Evolutionary conservation across 148 eudicot species (phyloP).

Genomic region (Talinum fruticosum): DNA sequence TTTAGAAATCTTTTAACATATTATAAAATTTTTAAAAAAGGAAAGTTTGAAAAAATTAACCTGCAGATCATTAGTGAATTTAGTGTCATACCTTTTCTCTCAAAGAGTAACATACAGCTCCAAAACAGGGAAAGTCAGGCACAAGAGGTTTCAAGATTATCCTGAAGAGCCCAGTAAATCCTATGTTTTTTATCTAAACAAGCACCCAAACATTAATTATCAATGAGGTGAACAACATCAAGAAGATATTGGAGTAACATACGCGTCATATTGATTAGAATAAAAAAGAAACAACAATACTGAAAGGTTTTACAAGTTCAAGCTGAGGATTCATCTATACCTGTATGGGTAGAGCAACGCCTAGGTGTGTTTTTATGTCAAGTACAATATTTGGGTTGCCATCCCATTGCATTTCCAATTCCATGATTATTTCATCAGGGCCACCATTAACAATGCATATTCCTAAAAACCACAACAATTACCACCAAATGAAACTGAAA

Average conservation of each 20-base stretch:
- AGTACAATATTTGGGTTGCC: slow-evolving; percentile 74
- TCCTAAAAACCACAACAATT: slow-evolving; percentile 37
- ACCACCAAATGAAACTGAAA: not conserved
- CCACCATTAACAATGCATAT: slow-evolving; percentile 58
- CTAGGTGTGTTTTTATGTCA: slow-evolving; percentile 66
- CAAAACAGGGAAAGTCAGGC: slow-evolving; percentile 77
- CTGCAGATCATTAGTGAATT: not conserved
- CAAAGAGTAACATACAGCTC: slow-evolving; percentile 68
- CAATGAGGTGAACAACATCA: not conserved
- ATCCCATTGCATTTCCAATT: slow-evolving; percentile 90
- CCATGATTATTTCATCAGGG: slow-evolving; percentile 65
- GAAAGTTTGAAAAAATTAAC: no score
- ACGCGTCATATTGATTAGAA: not conserved
- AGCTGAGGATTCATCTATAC: slow-evolving; percentile 27
- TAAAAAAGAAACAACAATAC: not conserved
- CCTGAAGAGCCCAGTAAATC: slow-evolving; percentile 84
- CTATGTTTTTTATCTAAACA: slow-evolving; percentile 69
- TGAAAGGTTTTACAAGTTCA: not conserved
- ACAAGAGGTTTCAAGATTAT: slow-evolving; percentile 78
- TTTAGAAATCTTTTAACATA: no score
- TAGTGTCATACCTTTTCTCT: slow-evolving; percentile 57
- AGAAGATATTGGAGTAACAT: not conserved
- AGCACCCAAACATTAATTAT: slow-evolving; percentile 11
- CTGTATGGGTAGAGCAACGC: slow-evolving; percentile 80
- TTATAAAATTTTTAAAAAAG: no score